Percentiles rank a stretch among this genome's conserved stretches.
These are phyloP conservation scores for Cryptococcus sp. DNA, from an alignment of 1,284 basidiomycete genomes.

Conservation along the genomic window DNA sequence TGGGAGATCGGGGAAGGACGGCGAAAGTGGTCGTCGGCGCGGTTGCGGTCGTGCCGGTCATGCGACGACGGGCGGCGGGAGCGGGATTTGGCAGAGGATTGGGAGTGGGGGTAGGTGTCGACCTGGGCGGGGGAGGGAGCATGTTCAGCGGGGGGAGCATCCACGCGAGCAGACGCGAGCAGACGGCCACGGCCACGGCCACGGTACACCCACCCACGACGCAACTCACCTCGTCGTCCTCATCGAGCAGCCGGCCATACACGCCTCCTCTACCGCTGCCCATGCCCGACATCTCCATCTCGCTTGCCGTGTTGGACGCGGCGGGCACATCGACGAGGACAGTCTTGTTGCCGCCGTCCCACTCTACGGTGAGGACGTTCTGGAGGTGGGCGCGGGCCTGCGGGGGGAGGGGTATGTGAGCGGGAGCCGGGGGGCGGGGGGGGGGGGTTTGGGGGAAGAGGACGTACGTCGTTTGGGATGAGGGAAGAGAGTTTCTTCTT, in stretches of 20 bases:
- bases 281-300: slow-evolving; percentile 32
- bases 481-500: slow-evolving; percentile 18
- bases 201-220: not conserved
- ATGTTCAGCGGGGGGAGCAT: no score
- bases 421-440: not conserved
- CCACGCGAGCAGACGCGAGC: no score
- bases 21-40: no score
- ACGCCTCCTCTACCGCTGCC: slow-evolving; percentile 7
- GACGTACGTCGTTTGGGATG: slow-evolving; percentile 15
- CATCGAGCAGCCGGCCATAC: slow-evolving; percentile 34
- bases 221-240: slow-evolving; percentile 25
- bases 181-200: no score
- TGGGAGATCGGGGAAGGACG: no score
- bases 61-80: no score
- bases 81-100: no score
- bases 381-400: slow-evolving; percentile 28
- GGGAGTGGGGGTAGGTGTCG: no score
- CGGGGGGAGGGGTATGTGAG: not conserved
- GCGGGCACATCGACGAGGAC: slow-evolving; percentile 38
- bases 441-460: not conserved
- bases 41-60: no score
- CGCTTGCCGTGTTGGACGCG: slow-evolving; percentile 9
- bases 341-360: slow-evolving; percentile 40
- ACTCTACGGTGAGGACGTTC: slow-evolving; percentile 44
- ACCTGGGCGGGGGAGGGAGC: no score